phyloP scores from a whole-genome alignment of 352 stramenopile genomes.

The Phytopythium aichiense region DNA sequence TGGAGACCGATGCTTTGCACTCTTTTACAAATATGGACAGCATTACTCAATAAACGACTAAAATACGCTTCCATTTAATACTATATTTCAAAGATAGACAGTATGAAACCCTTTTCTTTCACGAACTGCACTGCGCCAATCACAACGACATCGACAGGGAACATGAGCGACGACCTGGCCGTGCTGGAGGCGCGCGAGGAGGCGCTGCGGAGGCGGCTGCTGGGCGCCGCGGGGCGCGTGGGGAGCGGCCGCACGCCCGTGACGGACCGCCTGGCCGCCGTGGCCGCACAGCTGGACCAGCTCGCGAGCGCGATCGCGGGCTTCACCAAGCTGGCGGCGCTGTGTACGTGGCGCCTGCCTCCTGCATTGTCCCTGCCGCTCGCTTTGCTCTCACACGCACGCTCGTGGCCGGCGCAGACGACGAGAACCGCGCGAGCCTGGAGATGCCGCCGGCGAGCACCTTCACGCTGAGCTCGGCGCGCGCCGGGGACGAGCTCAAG shows the following conservation, averaged over 20 bases:
- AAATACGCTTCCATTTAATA: no score
- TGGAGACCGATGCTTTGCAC: no score
- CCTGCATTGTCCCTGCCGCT: neutral
- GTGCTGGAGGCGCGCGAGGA: conserved; percentile 49
- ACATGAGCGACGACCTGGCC: conserved; percentile 26
- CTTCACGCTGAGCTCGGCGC: conserved; percentile 17
- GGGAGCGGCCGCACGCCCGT: neutral
- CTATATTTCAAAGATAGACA: no score
- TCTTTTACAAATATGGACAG: no score
- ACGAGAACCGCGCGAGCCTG: conserved; percentile 27
- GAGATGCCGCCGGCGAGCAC: conserved; percentile 28
- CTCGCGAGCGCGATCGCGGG: conserved; percentile 26
- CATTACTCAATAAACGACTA: no score
- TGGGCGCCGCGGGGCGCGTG: conserved; percentile 9
- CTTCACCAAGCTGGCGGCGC: conserved; percentile 36
- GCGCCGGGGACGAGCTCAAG: conserved; percentile 43
- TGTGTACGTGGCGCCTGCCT: conserved; percentile 29
- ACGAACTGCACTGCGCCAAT: conserved; percentile 19
- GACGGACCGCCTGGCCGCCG: conserved; percentile 14
- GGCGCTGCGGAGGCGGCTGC: conserved; percentile 31
- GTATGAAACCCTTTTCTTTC: conserved; percentile 22
- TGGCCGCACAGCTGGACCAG: conserved; percentile 30
- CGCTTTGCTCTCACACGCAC: conserved; percentile 5
- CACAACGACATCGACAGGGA: conserved; percentile 2
- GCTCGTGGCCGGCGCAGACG: conserved; percentile 18